Evolutionary conservation across 169 alveolate genomes (phyloP).

Genomic region (Cryptosporidium bovis): DNA sequence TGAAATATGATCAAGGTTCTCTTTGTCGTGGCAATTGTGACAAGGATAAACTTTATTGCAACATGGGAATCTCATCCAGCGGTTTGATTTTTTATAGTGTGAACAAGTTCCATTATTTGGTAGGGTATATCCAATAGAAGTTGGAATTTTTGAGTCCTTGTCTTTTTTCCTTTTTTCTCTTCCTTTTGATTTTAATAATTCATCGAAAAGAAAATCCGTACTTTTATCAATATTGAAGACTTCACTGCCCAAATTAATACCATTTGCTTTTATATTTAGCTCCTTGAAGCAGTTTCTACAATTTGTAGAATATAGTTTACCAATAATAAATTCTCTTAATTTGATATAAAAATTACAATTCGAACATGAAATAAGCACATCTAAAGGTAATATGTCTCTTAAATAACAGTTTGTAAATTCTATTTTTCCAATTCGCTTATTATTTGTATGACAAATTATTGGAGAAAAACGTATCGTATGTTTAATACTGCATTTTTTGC

Average conservation of each 20-base stretch:
- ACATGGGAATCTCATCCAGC: slow-evolving; percentile 91
- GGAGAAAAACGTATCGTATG: slow-evolving; percentile 57
- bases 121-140: slow-evolving; percentile 83
- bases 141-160: slow-evolving; percentile 57
- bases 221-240: slow-evolving; percentile 47
- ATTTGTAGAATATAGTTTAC: slow-evolving; percentile 28
- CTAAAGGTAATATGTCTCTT: slow-evolving; percentile 40
- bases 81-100: slow-evolving; percentile 87
- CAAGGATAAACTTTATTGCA: slow-evolving; percentile 90
- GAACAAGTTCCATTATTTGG: slow-evolving; percentile 88
- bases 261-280: slow-evolving; percentile 21
- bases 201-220: slow-evolving; percentile 56
- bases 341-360: slow-evolving; percentile 32
- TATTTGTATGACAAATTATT: slow-evolving; percentile 36
- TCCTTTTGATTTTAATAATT: slow-evolving; percentile 13
- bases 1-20: slow-evolving; percentile 82
- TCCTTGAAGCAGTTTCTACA: slow-evolving; percentile 69
- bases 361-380: slow-evolving; percentile 59
- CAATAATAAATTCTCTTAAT: slow-evolving; percentile 43
- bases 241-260: slow-evolving; percentile 26
- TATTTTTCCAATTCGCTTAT: slow-evolving; percentile 29
- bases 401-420: slow-evolving; percentile 45
- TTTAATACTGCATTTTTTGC: slow-evolving; percentile 40
- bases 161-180: not conserved
- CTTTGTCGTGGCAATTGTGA: slow-evolving; percentile 88